Conservation (phyloP, 2,329 filamentous ascomycete species). For the Cladosporium sp. region DNA sequence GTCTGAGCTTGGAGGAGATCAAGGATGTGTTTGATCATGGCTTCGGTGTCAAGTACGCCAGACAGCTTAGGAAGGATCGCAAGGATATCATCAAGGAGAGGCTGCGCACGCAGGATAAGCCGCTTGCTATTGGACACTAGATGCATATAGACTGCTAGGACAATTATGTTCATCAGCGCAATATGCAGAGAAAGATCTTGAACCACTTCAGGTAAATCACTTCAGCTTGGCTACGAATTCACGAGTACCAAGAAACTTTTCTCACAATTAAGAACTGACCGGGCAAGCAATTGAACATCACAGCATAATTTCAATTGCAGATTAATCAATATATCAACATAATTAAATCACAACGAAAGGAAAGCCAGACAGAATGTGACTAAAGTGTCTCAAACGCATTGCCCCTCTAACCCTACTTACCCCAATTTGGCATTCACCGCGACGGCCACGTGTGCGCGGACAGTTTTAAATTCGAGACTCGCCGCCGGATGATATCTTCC, state of each 20-base stretch:
- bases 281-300: not conserved
- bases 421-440: not conserved
- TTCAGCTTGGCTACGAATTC: not conserved
- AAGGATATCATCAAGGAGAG: conserved; percentile 28
- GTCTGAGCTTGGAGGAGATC: conserved; percentile 41
- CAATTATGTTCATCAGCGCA: not conserved
- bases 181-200: too few species aligned
- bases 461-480: not conserved
- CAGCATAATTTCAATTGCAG: not conserved
- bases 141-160: not conserved
- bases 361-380: not conserved
- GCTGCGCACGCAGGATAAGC: conserved; percentile 16
- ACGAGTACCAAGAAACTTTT: not conserved
- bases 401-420: not conserved
- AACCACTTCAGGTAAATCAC: too few species aligned
- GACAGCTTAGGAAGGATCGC: conserved; percentile 38
- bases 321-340: not conserved
- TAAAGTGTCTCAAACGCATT: not conserved
- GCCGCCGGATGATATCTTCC: not conserved
- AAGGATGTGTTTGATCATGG: conserved; percentile 39
- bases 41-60: conserved; percentile 39
- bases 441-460: not conserved
- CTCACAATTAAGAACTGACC: not conserved
- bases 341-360: not conserved
- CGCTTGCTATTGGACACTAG: conserved; percentile 18